Evolutionary conservation across 257 asterid species (phyloP).

Genomic region (Verbascum thapsus): DNA sequence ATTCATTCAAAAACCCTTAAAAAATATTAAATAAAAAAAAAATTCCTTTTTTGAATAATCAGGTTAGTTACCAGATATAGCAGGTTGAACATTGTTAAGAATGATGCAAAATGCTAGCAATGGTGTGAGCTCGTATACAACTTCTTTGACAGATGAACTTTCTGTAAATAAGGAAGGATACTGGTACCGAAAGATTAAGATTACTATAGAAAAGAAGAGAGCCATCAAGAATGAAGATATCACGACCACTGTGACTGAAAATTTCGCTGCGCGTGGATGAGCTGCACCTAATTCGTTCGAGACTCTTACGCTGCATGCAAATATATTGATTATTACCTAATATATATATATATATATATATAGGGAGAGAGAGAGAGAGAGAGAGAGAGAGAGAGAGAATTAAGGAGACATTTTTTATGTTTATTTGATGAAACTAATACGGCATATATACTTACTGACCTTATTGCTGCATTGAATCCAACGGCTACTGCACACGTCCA

Average conservation of each 20-base stretch:
- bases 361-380: too few relatives aligned
- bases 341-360: too few relatives aligned
- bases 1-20: too few relatives aligned
- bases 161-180: slow-evolving; percentile 51
- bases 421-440: background rate
- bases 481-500: slow-evolving; percentile 33
- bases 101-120: slow-evolving; percentile 42
- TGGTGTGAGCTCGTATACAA: slow-evolving; percentile 49
- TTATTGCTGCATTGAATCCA: slow-evolving; percentile 41
- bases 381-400: too few relatives aligned
- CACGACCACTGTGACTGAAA: slow-evolving; percentile 45
- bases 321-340: background rate
- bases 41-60: too few relatives aligned
- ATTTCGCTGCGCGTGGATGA: slow-evolving; percentile 54
- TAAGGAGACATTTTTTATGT: background rate
- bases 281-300: slow-evolving; percentile 63
- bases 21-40: too few relatives aligned
- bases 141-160: slow-evolving; percentile 33
- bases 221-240: slow-evolving; percentile 39
- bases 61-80: slow-evolving; percentile 34
- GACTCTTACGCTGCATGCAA: slow-evolving; percentile 46
- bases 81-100: slow-evolving; percentile 39
- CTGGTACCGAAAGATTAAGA: slow-evolving; percentile 30
- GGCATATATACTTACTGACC: slow-evolving; percentile 14
- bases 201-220: slow-evolving; percentile 23